phyloP scores from a whole-genome alignment of 257 asterid species.

The Fraxinus pennsylvanica region DNA sequence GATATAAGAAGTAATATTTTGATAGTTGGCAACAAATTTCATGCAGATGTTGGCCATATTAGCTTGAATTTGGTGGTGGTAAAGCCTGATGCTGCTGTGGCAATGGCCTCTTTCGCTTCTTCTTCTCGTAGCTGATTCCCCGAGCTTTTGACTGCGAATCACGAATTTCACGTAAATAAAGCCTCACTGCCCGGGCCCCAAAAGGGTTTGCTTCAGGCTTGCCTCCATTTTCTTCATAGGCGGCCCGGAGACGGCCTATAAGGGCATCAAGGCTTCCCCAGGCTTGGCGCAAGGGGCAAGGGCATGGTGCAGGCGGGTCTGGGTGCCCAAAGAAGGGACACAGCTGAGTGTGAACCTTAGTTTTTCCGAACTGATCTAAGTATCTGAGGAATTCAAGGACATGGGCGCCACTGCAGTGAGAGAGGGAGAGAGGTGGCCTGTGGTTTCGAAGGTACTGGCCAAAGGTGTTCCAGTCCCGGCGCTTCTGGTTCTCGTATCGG shows the following conservation, averaged over 20 bases:
- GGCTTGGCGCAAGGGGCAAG: conserved; percentile 80
- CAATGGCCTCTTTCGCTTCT: conserved; percentile 68
- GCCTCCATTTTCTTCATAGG: conserved; percentile 84
- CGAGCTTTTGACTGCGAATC: conserved; percentile 81
- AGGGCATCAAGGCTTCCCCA: conserved; percentile 92
- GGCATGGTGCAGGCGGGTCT: conserved; percentile 76
- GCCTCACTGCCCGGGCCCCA: conserved; percentile 81
- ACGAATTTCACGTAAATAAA: conserved; percentile 70
- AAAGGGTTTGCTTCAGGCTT: conserved; percentile 78
- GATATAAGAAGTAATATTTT: conserved; percentile 2
- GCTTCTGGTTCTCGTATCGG: conserved; percentile 55
- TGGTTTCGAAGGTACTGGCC: conserved; percentile 85
- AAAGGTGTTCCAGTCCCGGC: conserved; percentile 59
- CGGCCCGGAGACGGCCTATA: conserved; percentile 81
- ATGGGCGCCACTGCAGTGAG: conserved; percentile 88
- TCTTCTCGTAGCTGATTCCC: conserved; percentile 82
- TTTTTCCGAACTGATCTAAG: conserved; percentile 79
- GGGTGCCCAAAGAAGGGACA: conserved; percentile 84
- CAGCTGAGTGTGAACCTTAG: conserved; percentile 69
- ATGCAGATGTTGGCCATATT: conserved; percentile 23
- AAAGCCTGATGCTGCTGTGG: conserved; percentile 33
- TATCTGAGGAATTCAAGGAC: conserved; percentile 77
- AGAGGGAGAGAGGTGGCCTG: conserved; percentile 74
- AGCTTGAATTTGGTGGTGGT: conserved; percentile 34
- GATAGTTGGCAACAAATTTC: conserved; percentile 22